Base-by-base conservation (phyloP, 805 yeast genomes). In the Cyberlindnera xishuangbannaensis region DNA sequence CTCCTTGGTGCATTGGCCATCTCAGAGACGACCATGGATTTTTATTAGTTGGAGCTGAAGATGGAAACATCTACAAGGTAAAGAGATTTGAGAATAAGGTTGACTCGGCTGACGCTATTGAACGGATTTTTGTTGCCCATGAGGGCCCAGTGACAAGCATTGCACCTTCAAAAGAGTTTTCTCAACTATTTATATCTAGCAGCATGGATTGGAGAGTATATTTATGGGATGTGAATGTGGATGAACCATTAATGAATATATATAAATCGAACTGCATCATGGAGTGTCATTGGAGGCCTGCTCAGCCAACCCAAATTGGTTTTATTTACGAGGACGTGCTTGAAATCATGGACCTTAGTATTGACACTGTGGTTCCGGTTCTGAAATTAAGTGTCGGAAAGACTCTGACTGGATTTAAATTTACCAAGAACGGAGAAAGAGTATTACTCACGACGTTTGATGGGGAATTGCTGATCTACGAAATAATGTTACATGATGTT, bases 201-300 rank as follows among this genome's bases (percentile, higher is more conserved):
- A 53, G 61, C 0, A 44, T 53, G 39, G 65, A 60, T 26, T 59
- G 61, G 58, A 47, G 45, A 15, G 46, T 56, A 7, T 40, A 32
- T 15, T 20, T 58, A 6, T 57, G 61, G 61, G 53, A 49, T 20
- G 19, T 41, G 4, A 35, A 39, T 15, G 11, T 28, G 1, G 47
- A 39, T 1, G 33, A 34, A 2, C 56, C 59, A 3, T 7, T 53
- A 2, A 19, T 49, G 17, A 39, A 39, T 4, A 37, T 58, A 3
- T 46, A 48, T 27, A 48, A 53, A 15, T 47, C 48, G 6, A 50
- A 42, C 27, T 30, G 53, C 2, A 49, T 58, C 2, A 41, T 55
- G 50, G 56, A 45, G 28, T 42, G 47, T 14, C 22, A 29, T 11
- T 59, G 58, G 55, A 40, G 61, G 17, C 53, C 53, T 1, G 27